These are phyloP conservation scores for Scheffersomyces segobiensis DNA, from an alignment of 1,139 yeast genomes.

Conservation along the genomic window DNA sequence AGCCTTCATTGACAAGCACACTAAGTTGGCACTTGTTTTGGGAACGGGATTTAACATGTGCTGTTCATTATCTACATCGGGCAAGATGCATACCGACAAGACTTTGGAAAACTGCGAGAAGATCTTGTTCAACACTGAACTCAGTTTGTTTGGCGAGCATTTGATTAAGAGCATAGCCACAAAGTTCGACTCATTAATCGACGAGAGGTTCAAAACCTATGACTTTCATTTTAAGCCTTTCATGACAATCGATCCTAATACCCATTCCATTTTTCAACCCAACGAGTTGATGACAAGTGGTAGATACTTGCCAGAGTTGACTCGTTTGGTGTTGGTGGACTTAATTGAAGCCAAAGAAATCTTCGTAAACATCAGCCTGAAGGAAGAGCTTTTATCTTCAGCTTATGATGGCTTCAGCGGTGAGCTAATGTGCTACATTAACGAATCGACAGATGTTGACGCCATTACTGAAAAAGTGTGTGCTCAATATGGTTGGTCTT, in stretches of 20 bases:
- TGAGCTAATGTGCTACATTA: constrained; percentile 39
- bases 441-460: constrained; percentile 27
- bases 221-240: constrained; percentile 31
- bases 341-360: constrained; percentile 31
- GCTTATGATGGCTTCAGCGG: constrained; percentile 43
- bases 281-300: constrained; percentile 56
- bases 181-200: constrained; percentile 39
- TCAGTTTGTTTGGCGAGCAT: constrained; percentile 42
- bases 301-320: constrained; percentile 55
- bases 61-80: constrained; percentile 30
- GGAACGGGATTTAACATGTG: constrained; percentile 51
- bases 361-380: constrained; percentile 20
- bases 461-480: constrained; percentile 22
- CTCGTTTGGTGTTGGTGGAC: constrained; percentile 42
- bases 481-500: constrained; percentile 23
- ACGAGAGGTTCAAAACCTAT: constrained; percentile 29
- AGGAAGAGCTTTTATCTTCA: constrained; percentile 7
- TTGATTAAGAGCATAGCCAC: constrained; percentile 31
- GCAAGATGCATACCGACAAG: constrained; percentile 22
- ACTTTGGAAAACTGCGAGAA: constrained; percentile 17
- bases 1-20: constrained; percentile 35
- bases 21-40: constrained; percentile 44
- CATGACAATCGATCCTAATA: constrained; percentile 31
- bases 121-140: constrained; percentile 40
- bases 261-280: constrained; percentile 50